Evolutionary conservation across 148 eudicot genomes (phyloP).

Genomic region (Pouteria glomerata): DNA sequence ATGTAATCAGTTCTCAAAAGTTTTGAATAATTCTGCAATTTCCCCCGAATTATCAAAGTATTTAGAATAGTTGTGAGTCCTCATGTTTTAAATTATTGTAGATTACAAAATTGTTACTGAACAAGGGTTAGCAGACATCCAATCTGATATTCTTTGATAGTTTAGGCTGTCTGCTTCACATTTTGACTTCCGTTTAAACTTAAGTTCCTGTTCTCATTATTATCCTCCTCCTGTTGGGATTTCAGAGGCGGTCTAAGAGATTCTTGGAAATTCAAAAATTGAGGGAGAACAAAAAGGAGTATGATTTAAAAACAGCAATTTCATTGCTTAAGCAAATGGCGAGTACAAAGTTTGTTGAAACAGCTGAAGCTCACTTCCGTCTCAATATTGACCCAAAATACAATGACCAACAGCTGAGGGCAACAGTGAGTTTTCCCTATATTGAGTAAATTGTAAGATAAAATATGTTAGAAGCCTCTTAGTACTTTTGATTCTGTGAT

Average conservation of each 20-base stretch:
- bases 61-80: too few relatives aligned
- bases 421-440: slow-evolving; percentile 57
- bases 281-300: slow-evolving; percentile 76
- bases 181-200: too few relatives aligned
- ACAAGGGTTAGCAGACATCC: too few relatives aligned
- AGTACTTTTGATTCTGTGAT: not conserved
- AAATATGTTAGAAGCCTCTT: not conserved
- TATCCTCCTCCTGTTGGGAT: not conserved
- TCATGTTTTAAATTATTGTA: too few relatives aligned
- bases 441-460: not conserved
- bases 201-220: not conserved
- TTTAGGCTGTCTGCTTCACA: too few relatives aligned
- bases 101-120: too few relatives aligned
- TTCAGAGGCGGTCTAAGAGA: slow-evolving; percentile 80
- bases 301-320: slow-evolving; percentile 69
- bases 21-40: too few relatives aligned
- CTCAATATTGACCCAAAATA: slow-evolving; percentile 95
- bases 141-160: too few relatives aligned
- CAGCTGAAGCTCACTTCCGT: slow-evolving; percentile 93
- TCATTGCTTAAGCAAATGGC: slow-evolving; percentile 76
- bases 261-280: slow-evolving; percentile 76
- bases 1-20: too few relatives aligned
- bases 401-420: slow-evolving; percentile 95
- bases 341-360: slow-evolving; percentile 73
- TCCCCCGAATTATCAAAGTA: too few relatives aligned